Evolutionary conservation across 805 yeast genomes (phyloP).

Genomic region (Wickerhamomyces alni): DNA sequence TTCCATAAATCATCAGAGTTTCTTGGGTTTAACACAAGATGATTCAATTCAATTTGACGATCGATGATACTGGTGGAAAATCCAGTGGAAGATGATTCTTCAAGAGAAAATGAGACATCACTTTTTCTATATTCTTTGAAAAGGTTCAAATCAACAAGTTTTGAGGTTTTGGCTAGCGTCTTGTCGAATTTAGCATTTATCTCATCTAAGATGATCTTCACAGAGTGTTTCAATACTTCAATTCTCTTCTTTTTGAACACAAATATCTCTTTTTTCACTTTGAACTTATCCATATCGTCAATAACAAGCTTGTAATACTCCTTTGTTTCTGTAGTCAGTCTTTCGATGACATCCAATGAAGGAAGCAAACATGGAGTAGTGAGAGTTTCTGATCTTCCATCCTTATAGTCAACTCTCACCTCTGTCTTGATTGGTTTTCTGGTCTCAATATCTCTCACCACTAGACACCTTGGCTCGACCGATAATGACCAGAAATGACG

Average conservation of each 20-base stretch:
- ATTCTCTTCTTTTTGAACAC: conserved; percentile 38
- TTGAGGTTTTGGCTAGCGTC: conserved; percentile 3
- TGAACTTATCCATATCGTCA: conserved; percentile 30
- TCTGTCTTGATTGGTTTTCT: conserved; percentile 47
- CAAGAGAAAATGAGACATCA: conserved; percentile 13
- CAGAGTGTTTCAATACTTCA: conserved; percentile 28
- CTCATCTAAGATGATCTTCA: conserved; percentile 20
- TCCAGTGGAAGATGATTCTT: conserved; percentile 10
- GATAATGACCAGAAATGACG: conserved; percentile 89
- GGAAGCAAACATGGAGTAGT: conserved; percentile 70
- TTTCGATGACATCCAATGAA: conserved; percentile 40
- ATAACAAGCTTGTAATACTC: conserved; percentile 47
- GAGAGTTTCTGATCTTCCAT: conserved; percentile 30
- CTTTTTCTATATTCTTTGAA: conserved; percentile 12
- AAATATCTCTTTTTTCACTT: conserved; percentile 29
- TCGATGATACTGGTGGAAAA: conserved; percentile 44
- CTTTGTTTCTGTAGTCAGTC: conserved; percentile 39
- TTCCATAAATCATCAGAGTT: conserved; percentile 57
- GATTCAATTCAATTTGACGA: conserved; percentile 44
- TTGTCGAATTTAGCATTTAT: conserved; percentile 16
- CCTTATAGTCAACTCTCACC: conserved; percentile 27
- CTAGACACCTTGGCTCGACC: conserved; percentile 75
- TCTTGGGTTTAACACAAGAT: conserved; percentile 35
- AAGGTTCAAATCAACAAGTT: conserved; percentile 9
- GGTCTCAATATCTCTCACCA: conserved; percentile 63